Evolutionary conservation across 768 basidiomycete species (phyloP).

Genomic region (Tylopilus plumbeoviolaceoides): DNA sequence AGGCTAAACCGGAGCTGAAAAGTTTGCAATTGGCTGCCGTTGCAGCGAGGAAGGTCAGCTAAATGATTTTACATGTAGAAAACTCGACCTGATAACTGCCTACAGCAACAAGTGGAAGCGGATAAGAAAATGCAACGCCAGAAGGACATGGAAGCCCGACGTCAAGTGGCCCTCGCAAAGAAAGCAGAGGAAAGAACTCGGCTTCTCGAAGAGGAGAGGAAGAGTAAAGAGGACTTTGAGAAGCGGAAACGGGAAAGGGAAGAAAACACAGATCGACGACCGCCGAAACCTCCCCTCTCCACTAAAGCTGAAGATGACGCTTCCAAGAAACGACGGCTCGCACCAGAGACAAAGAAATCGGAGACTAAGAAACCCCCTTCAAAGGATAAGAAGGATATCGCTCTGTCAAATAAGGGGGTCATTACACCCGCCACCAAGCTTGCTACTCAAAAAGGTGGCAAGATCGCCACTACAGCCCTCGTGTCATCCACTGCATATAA

Average conservation of each 20-base stretch:
- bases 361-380: slow-evolving; percentile 59
- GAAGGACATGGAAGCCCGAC: slow-evolving; percentile 79
- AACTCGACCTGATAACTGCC: slow-evolving; percentile 1
- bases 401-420: slow-evolving; percentile 23
- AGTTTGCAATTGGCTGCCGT: slow-evolving; percentile 77
- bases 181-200: slow-evolving; percentile 74
- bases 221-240: slow-evolving; percentile 68
- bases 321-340: slow-evolving; percentile 67
- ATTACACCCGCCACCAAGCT: slow-evolving; percentile 24
- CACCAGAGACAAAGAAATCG: slow-evolving; percentile 47
- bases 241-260: slow-evolving; percentile 80
- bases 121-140: slow-evolving; percentile 73
- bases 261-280: slow-evolving; percentile 67
- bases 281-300: slow-evolving; percentile 40
- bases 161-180: slow-evolving; percentile 64
- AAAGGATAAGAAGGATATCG: slow-evolving; percentile 45
- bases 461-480: slow-evolving; percentile 31
- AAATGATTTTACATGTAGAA: background rate
- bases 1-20: slow-evolving; percentile 73
- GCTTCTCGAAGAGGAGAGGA: slow-evolving; percentile 63
- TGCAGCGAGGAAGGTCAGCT: slow-evolving; percentile 82
- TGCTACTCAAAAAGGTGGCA: slow-evolving; percentile 34
- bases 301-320: slow-evolving; percentile 71
- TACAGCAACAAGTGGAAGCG: slow-evolving; percentile 83
- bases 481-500: slow-evolving; percentile 40